Evolutionary conservation across 352 stramenopile species (phyloP), one percentile per base, ranked within the genome.

Genomic region (Pythium pectinolyticum): DNA sequence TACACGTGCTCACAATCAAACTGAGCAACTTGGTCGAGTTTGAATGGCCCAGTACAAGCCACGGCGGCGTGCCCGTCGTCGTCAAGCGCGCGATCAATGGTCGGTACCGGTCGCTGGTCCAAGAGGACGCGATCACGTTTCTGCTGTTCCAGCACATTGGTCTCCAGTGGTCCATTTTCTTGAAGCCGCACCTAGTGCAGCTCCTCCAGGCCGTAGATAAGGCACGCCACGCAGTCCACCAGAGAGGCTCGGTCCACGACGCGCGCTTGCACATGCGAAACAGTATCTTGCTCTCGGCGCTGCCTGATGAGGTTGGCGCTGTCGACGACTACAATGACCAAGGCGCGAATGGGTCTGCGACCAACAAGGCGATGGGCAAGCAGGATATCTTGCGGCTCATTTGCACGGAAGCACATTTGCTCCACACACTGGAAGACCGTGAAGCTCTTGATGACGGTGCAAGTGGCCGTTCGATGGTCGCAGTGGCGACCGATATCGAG

Each of bases 101-200:
- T 0, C 49, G 63, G 5, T 70, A 53, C 43, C 63, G 56, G 14
- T 70, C 48, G 32, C 50, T 55, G n/a, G 37, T 70, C 24, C 48
- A 65, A 32, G 63, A 70, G 52, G 63, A 57, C 41, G 63, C 63
- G 2, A 32, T 70, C 27, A 43, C 63, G 30, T 57, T 70, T 22
- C 35, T 70, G 39, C 41, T 70, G 9, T 70, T 70, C 43, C 55
- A 70, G 56, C 61, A 54, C 49, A 50, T 70, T 27, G 63, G 63
- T 10, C 22, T 61, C 40, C 6, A 40, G 28, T 70, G 55, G 63
- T 57, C 53, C 5, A 51, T 28, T 15, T 58, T 49, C 51, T 39
- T 68, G 5, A 57, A 61, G 24, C 2, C 2, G 8, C n/a, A 60
- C 3, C 35, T 69, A 20, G 3, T 10, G 12, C 31, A 19, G n/a